These are phyloP conservation scores for Forsythia viridissima DNA, from an alignment of 257 asterid genomes.

Conservation along the genomic window DNA sequence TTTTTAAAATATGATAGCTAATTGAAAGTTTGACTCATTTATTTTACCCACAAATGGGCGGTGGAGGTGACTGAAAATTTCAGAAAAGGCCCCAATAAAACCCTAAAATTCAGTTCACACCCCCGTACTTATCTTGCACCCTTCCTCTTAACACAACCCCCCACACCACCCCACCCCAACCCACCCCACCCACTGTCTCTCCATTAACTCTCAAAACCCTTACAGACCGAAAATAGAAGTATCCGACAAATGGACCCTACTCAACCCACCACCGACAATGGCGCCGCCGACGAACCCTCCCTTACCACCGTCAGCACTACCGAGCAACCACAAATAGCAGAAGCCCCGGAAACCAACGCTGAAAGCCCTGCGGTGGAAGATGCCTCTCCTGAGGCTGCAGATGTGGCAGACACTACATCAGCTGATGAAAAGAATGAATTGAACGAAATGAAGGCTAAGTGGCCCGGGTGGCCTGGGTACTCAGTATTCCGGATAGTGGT, in stretches of 20 bases:
- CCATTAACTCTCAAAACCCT: slow-evolving; percentile 21
- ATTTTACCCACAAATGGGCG: too few relatives aligned
- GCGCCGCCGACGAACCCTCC: slow-evolving; percentile 14
- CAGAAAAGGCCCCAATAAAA: too few relatives aligned
- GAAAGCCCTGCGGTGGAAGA: slow-evolving; percentile 20
- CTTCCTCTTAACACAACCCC: not conserved
- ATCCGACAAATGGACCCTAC: slow-evolving; percentile 26
- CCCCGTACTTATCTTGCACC: not conserved
- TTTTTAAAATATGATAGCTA: too few relatives aligned
- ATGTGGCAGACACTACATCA: slow-evolving; percentile 11
- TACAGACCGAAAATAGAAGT: not conserved
- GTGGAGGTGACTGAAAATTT: too few relatives aligned
- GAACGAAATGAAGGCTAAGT: slow-evolving; percentile 46
- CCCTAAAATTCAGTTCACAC: too few relatives aligned
- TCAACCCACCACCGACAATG: slow-evolving; percentile 19
- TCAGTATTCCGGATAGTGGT: slow-evolving; percentile 67
- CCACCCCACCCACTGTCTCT: not conserved
- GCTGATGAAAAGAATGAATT: slow-evolving; percentile 20
- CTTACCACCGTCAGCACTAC: not conserved
- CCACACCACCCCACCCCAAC: too few relatives aligned
- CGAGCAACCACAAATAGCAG: slow-evolving; percentile 19
- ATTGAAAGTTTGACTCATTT: too few relatives aligned
- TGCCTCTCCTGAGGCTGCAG: slow-evolving; percentile 13
- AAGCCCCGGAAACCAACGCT: not conserved
- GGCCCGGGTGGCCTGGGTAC: slow-evolving; percentile 96